Evolutionary conservation across 345 rosid species (phyloP).

Genomic region (Bretschneidera sinensis): DNA sequence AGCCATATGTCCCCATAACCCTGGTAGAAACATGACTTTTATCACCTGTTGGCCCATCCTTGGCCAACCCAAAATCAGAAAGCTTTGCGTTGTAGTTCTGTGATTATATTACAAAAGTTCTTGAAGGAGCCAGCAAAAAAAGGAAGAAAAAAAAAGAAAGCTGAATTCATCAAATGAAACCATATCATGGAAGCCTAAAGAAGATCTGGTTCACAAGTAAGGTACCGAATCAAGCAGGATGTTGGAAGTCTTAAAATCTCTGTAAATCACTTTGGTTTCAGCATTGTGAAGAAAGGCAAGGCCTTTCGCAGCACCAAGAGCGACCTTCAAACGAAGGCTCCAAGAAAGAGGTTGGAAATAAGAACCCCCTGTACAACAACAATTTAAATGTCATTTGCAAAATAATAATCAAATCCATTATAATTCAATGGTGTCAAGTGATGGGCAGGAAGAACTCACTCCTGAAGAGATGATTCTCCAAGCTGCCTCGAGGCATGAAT

Average conservation of each 20-base stretch:
- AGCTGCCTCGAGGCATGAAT: conserved; percentile 87
- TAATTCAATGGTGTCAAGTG: neutral
- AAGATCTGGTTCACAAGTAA: neutral
- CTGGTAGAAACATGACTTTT: conserved; percentile 67
- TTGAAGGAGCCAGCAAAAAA: neutral
- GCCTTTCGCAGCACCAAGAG: conserved; percentile 73
- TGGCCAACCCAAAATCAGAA: conserved; percentile 75
- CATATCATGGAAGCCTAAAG: neutral
- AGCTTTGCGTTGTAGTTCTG: conserved; percentile 65
- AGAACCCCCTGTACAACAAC: conserved; percentile 43
- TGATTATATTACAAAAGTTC: conserved; percentile 18
- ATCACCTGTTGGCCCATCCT: conserved; percentile 66
- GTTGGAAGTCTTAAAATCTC: conserved; percentile 73
- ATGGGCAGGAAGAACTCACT: conserved; percentile 33
- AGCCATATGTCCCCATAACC: conserved; percentile 70
- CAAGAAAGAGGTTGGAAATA: conserved; percentile 65
- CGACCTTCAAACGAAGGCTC: conserved; percentile 59
- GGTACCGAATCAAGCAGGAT: conserved; percentile 61
- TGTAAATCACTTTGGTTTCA: conserved; percentile 56
- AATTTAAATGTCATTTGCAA: neutral
- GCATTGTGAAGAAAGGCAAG: conserved; percentile 63
- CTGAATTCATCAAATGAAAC: neutral
- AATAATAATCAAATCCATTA: neutral
- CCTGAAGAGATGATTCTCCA: conserved; percentile 80
- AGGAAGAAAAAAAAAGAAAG: neutral